Evolutionary conservation across 2,329 filamentous ascomycete genomes (phyloP).

Genomic region (Chaetomium globosum): DNA sequence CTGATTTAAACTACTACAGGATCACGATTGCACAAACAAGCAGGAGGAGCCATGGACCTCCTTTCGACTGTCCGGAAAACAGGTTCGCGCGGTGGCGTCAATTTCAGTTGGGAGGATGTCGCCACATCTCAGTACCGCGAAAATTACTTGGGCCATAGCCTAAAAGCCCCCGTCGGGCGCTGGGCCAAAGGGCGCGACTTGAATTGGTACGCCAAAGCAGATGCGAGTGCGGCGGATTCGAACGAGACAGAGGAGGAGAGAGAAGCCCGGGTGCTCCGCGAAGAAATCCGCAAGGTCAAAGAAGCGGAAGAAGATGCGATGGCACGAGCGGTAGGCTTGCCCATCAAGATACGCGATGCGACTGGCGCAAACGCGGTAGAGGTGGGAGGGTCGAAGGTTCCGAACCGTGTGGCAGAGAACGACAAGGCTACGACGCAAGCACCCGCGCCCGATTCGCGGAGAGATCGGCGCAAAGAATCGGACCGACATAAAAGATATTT

Average conservation of each 20-base stretch:
- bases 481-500: constrained; percentile 41
- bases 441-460: constrained; percentile 26
- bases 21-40: background rate
- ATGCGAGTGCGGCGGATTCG: constrained; percentile 50
- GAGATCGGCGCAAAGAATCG: constrained; percentile 39
- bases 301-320: constrained; percentile 93
- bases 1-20: background rate
- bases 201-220: constrained; percentile 66
- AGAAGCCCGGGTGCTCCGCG: constrained; percentile 64
- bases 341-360: constrained; percentile 62
- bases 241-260: constrained; percentile 63
- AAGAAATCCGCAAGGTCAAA: constrained; percentile 81
- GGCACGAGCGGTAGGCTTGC: constrained; percentile 77
- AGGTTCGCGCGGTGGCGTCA: constrained; percentile 88
- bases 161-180: constrained; percentile 88
- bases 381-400: constrained; percentile 50
- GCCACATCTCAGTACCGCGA: constrained; percentile 84
- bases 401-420: constrained; percentile 39
- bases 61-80: constrained; percentile 87
- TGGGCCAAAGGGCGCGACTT: constrained; percentile 80
- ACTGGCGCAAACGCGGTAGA: constrained; percentile 71
- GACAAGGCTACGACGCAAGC: constrained; percentile 33
- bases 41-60: constrained; percentile 73
- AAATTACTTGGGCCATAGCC: constrained; percentile 83
- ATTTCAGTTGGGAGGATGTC: constrained; percentile 97